Conservation (phyloP, 2,329 filamentous ascomycete species). For the Beauveria sp. region DNA sequence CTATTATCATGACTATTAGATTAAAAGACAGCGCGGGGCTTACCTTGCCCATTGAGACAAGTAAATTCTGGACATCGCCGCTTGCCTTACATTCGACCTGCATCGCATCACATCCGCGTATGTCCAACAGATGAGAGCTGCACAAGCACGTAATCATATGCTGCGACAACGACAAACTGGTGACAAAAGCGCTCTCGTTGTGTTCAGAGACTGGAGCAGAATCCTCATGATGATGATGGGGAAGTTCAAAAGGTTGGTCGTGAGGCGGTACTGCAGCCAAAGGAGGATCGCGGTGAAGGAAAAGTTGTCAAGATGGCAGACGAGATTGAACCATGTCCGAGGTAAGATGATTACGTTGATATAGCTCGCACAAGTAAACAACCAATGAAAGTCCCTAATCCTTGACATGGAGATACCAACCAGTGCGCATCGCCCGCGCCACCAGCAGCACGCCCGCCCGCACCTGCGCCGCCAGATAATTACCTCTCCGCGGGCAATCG, state of each 20-base stretch:
- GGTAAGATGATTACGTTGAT: neutral
- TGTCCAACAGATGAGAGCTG: too few species aligned
- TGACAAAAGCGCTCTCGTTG: neutral
- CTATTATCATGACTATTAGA: neutral
- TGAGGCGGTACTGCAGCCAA: neutral
- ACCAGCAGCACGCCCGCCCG: neutral
- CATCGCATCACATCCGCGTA: neutral
- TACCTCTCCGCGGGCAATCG: neutral
- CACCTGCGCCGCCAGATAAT: neutral
- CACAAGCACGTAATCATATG: too few species aligned
- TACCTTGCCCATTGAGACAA: too few species aligned
- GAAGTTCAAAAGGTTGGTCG: neutral
- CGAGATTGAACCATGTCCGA: neutral
- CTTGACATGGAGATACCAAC: neutral
- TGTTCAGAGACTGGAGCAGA: neutral
- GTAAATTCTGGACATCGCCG: too few species aligned
- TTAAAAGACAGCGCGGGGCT: neutral
- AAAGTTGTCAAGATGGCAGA: neutral
- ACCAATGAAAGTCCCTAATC: neutral
- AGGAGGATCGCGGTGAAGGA: neutral
- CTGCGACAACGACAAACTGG: neutral
- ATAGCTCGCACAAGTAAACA: neutral
- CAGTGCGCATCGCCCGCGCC: neutral
- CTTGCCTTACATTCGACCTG: neutral
- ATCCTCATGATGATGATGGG: neutral